Evolutionary conservation across 202 grass and related monocot species (phyloP), one percentile per base, ranked within the genome.

Genomic region (Elaeis oleifera): DNA sequence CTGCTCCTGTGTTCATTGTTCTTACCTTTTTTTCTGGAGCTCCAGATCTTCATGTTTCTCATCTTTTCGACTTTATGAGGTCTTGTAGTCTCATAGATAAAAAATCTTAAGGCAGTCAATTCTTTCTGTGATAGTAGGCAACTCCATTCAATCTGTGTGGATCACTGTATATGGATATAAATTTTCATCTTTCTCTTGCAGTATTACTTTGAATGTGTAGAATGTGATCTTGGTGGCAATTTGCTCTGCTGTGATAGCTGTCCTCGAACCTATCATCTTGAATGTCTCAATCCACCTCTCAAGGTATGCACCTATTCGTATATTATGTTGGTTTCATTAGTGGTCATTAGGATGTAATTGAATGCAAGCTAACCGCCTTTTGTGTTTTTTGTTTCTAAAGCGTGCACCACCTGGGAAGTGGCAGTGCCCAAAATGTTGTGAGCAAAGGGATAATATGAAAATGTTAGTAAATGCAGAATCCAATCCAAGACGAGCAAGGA

Each of bases 181-280:
- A 0, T 56, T 20, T 56, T 56, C 20, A 56, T 22, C 3, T 20
- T 56, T 51, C 15, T 69, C 23, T 60, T 32, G 64, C 80, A 99
- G 88, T 89, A 89, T 74, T 99, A 94, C 78, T 99, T 77, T 48
- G 94, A 99, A 65, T 99, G 94, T 28, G 85, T 84, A 68, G 82
- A 67, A 76, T 99, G 94, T 56, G 85, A 99, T 76, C 72, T 99
- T 76, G 94, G 94, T 69, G 94, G 94, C 74, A 88, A 77, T 84
- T 83, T 99, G 72, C 72, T 99, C n/a, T 99, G 94, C 63, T 99
- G 94, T 50, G 94, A 89, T 73, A 89, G 74, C 69, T 99, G 94
- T 76, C 94, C 94, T 18, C 68, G 70, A 23, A 88, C 80, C n/a
- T 99, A 92, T 79, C 94, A 99, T 78, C 78, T 99, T 80, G 94